Conservation (phyloP, 2,329 filamentous ascomycete species). For the Diaporthe caulivora region DNA sequence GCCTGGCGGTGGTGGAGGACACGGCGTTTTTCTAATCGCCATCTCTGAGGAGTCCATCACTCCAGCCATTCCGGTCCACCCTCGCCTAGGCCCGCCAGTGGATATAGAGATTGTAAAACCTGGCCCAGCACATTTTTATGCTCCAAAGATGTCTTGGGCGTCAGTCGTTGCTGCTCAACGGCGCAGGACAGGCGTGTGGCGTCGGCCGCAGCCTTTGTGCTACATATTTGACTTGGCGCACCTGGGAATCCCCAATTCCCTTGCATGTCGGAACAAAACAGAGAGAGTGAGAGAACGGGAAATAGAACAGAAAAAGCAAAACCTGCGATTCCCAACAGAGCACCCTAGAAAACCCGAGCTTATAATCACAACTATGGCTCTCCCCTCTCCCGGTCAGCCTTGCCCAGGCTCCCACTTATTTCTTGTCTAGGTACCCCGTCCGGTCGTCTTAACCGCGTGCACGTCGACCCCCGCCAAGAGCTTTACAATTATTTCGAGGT, state of each 20-base stretch:
- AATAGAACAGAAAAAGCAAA: background rate
- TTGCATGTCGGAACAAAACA: background rate
- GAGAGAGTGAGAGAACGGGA: no score
- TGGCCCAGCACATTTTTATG: no score
- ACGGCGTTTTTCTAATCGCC: background rate
- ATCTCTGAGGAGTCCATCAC: no score
- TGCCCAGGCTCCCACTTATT: background rate
- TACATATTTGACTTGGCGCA: background rate
- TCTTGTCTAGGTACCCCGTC: background rate
- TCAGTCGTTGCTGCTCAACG: background rate
- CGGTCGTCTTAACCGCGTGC: background rate
- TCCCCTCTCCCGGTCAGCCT: background rate
- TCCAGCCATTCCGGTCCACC: background rate
- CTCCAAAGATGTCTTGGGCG: background rate
- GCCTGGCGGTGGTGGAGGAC: slow-evolving; percentile 1
- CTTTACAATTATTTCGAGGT: background rate
- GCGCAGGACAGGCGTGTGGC: background rate
- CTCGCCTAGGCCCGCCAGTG: no score
- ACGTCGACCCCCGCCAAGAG: background rate
- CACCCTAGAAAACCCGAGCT: background rate
- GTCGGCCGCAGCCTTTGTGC: background rate
- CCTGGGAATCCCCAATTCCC: background rate
- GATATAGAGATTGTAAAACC: background rate
- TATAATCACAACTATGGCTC: background rate
- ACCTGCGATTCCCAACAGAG: background rate